A percentile compares a stretch with the other conserved stretches of the same genome.
phyloP scores from a whole-genome alignment of 2,329 filamentous ascomycete species.

The Exophiala dermatitidis region DNA sequence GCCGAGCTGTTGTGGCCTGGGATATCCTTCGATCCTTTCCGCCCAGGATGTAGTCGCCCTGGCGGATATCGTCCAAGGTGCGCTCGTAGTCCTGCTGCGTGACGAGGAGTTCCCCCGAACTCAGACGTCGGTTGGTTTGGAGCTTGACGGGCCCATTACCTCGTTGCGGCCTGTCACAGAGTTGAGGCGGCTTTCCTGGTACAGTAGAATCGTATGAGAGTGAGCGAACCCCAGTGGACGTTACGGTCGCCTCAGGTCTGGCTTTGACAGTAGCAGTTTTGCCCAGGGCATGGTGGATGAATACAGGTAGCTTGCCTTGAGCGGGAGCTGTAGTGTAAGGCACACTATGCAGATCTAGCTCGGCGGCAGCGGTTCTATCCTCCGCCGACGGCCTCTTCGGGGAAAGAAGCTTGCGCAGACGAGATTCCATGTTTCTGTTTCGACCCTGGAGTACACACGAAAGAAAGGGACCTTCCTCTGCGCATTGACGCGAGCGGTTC shows the following conservation, averaged over 20 bases:
- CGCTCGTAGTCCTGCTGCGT: slow-evolving; percentile 24
- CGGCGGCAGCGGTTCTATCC: slow-evolving; percentile 1
- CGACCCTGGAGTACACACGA: background rate
- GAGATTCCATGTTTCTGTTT: slow-evolving; percentile 18
- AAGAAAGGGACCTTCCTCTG: background rate
- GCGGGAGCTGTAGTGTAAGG: slow-evolving; percentile 16
- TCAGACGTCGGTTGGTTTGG: slow-evolving; percentile 25
- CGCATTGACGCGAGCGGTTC: slow-evolving; percentile 12
- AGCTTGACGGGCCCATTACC: slow-evolving; percentile 28
- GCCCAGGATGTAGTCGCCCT: slow-evolving; percentile 25
- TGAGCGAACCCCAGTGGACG: slow-evolving; percentile 6
- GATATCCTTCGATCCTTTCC: slow-evolving; percentile 21
- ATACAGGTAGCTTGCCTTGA: slow-evolving; percentile 14
- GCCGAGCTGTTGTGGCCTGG: slow-evolving; percentile 1
- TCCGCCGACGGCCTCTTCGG: slow-evolving; percentile 9
- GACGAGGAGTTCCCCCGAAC: slow-evolving; percentile 25
- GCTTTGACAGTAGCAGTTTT: slow-evolving; percentile 9
- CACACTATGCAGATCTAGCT: slow-evolving; percentile 20
- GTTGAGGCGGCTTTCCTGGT: slow-evolving; percentile 22
- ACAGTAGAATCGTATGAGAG: slow-evolving; percentile 21
- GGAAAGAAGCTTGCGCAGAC: slow-evolving; percentile 19
- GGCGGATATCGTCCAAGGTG: slow-evolving; percentile 24
- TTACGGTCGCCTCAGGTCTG: background rate
- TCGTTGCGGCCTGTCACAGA: slow-evolving; percentile 23
- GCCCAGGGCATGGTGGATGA: slow-evolving; percentile 16